These are phyloP conservation scores for Hanseniaspora pseudoguilliermondii DNA, from an alignment of 805 yeast genomes.

Conservation along the genomic window DNA sequence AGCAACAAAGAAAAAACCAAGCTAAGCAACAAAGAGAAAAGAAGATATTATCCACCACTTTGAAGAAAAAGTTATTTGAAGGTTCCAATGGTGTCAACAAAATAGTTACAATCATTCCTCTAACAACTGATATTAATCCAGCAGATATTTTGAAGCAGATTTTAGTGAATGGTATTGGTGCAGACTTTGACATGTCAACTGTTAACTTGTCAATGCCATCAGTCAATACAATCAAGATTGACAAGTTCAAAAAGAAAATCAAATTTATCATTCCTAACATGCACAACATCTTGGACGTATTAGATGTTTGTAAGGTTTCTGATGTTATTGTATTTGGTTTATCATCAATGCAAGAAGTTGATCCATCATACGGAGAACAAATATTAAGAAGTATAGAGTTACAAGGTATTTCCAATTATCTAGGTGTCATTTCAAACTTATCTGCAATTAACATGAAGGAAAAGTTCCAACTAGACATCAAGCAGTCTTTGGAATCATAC, in stretches of 20 bases:
- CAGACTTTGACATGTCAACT: slow-evolving; percentile 28
- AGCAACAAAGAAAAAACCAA: slow-evolving; percentile 60
- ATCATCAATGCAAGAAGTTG: slow-evolving; percentile 77
- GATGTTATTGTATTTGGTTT: slow-evolving; percentile 85
- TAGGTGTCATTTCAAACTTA: slow-evolving; percentile 69
- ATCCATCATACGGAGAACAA: slow-evolving; percentile 69
- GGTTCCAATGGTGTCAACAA: slow-evolving; percentile 73
- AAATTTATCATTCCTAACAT: slow-evolving; percentile 63
- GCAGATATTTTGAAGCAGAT: slow-evolving; percentile 42
- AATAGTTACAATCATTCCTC: slow-evolving; percentile 65
- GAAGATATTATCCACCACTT: slow-evolving; percentile 50
- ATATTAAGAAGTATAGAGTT: slow-evolving; percentile 75
- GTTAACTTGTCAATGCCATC: slow-evolving; percentile 33
- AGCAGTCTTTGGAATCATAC: slow-evolving; percentile 51
- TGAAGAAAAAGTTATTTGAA: slow-evolving; percentile 59
- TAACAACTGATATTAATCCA: slow-evolving; percentile 58
- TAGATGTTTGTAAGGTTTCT: slow-evolving; percentile 80
- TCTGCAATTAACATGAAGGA: slow-evolving; percentile 54
- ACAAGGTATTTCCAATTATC: slow-evolving; percentile 78
- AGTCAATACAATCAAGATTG: slow-evolving; percentile 40
- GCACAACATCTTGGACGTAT: slow-evolving; percentile 48
- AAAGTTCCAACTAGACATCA: slow-evolving; percentile 61
- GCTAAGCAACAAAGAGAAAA: slow-evolving; percentile 64
- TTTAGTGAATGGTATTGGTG: slow-evolving; percentile 24
- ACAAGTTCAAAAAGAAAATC: slow-evolving; percentile 61